Evolutionary conservation across 148 eudicot genomes (phyloP), one percentile per base, ranked within the genome.

Genomic region (Rhododendron griersonianum): DNA sequence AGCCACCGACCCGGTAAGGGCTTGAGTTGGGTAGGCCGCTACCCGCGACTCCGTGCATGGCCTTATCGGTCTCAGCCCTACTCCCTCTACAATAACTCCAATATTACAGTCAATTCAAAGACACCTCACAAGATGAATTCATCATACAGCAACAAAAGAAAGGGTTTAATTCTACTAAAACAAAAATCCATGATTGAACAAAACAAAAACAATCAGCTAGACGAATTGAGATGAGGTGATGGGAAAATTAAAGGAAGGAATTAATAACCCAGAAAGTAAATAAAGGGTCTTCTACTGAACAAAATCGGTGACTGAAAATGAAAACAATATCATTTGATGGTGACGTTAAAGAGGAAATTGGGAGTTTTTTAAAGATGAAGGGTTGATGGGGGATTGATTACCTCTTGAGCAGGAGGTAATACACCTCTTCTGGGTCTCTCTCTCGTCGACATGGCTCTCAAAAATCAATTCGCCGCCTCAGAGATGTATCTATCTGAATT

Each of bases 381-480:
- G 35, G 37, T 28, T 69, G 33, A 51, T 6, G 18, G 50, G 16
- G 48, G 3, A 74, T n/a, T 33, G 69, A 21, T 59, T 59, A 93
- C 98, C 98, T 93, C 93, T 80, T 85, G 78, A 59, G 90, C 98
- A 15, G 95, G 94, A 35, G 95, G 92, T 63, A 94, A 90, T 65
- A 88, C 78, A 19, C 87, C 91, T 86, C 91, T 91, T 87, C 87
- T 93, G 71, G 91, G 83, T 89, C 95, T 90, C 90, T 91, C 93
- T 61, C 94, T 86, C 74, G 93, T 85, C 74, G 93, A 93, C 94
- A 92, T 93, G 80, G 81, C 83, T 69, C 45, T 80, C n/a, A 4
- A 84, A 23, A 50, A 28, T 25, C 57, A 25, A n/a, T 47, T 45
- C 53, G 53, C 81, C 30, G 25, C 53, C 50, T 25, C 50, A 21